Base-by-base conservation (phyloP, 148 eudicot genomes). In the Rhododendron ovatum region DNA sequence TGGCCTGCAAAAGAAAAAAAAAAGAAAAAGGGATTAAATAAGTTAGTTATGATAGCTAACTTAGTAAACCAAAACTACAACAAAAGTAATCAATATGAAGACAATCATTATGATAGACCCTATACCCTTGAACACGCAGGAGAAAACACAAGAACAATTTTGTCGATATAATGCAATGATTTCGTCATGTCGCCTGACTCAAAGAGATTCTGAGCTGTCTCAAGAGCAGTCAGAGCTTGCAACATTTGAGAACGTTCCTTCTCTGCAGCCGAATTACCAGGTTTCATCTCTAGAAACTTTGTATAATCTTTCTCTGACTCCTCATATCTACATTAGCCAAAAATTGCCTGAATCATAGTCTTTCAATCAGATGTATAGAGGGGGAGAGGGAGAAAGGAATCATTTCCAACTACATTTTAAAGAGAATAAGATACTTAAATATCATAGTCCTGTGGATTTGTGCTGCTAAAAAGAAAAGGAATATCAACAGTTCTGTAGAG, bases 221-320 rank as follows among this genome's bases (percentile, higher is more conserved):
- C 90, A 37, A 96, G 83, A 80, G 98, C 96, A 91, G 85, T 93
- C 86, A 87, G 90, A 83, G 99, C 96, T 90, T 96, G 99, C 81
- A 89, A 90, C 91, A 94, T 85, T 86, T 95, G 99, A 89, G 98
- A 93, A 89, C 94, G 97, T 93, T 96, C 99, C 93, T 95, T 96
- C 87, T 95, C 96, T 82, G 91, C 94, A 87, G 88, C 95, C 63
- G 92, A 89, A 91, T 90, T 92, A 28, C 93, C 89, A 41, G 97
- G 93, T 90, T 94, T 94, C 92, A 92, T 88, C 82, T 91, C 96
- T 81, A 96, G 92, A 90, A 90, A 95, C 90, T 86, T 94, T 80
- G 88, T 92, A 88, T 96, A 96, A 90, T 88, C 90, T 77, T 86
- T 86, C 90, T 95, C 99, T 63, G 99, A 94, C 57, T 93, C 95